Conservation (phyloP, 352 stramenopile genomes). For the Globisporangium nagaii region DNA sequence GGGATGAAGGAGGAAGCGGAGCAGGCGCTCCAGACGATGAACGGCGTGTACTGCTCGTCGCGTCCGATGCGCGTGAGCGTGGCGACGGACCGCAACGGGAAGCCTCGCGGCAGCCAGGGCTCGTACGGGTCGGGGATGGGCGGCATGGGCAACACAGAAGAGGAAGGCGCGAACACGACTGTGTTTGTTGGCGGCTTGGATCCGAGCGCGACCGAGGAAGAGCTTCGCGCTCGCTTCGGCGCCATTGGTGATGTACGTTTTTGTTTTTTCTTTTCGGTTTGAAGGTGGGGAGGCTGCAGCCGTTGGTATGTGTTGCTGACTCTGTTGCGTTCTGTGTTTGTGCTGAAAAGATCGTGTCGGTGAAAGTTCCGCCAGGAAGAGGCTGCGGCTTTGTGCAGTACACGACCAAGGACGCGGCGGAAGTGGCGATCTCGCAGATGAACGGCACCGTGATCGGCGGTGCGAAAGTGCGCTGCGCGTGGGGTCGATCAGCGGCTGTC, state of each 20-base stretch:
- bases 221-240: slow-evolving; percentile 77
- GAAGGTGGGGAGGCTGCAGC: background rate
- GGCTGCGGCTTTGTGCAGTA: slow-evolving; percentile 92
- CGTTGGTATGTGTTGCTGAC: background rate
- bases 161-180: slow-evolving; percentile 82
- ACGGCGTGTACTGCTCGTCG: slow-evolving; percentile 84
- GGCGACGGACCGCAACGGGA: slow-evolving; percentile 77
- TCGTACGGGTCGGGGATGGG: slow-evolving; percentile 15
- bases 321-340: background rate
- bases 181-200: slow-evolving; percentile 90
- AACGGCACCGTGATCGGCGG: slow-evolving; percentile 77
- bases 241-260: slow-evolving; percentile 66
- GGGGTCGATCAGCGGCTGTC: slow-evolving; percentile 74
- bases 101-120: slow-evolving; percentile 17
- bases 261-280: too few relatives aligned
- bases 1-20: slow-evolving; percentile 84
- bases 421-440: slow-evolving; percentile 86
- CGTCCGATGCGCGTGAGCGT: slow-evolving; percentile 88
- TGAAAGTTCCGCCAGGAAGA: slow-evolving; percentile 83
- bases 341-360: slow-evolving; percentile 48
- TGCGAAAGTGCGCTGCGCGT: slow-evolving; percentile 85
- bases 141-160: slow-evolving; percentile 21
- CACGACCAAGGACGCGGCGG: slow-evolving; percentile 69
- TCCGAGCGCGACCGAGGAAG: slow-evolving; percentile 73
- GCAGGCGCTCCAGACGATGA: slow-evolving; percentile 87